phyloP scores from a whole-genome alignment of 805 yeast genomes.

The Candida adriatica region DNA sequence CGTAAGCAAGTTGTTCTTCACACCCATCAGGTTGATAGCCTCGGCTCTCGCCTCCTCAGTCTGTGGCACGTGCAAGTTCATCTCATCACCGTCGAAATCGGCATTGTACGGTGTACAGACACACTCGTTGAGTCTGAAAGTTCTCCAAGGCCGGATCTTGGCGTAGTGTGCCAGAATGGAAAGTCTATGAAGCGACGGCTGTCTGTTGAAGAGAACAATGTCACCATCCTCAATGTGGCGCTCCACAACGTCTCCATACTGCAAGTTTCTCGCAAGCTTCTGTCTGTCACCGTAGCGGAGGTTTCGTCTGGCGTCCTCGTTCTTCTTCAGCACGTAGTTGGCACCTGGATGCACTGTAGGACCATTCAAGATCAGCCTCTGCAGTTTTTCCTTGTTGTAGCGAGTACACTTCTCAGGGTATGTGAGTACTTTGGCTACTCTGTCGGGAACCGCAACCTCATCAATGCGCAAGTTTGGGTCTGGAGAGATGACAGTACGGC shows the following conservation, averaged over 20 bases:
- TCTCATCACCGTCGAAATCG: slow-evolving; percentile 98
- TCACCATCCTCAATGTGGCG: slow-evolving; percentile 98
- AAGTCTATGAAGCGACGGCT: slow-evolving; percentile 92
- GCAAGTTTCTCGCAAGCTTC: slow-evolving; percentile 67
- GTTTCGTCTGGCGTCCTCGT: slow-evolving; percentile 83
- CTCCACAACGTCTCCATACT: slow-evolving; percentile 89
- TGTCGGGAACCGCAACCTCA: slow-evolving; percentile 97
- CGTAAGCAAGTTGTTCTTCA: slow-evolving; percentile 86
- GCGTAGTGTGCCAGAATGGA: slow-evolving; percentile 95
- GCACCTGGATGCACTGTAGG: slow-evolving; percentile 95
- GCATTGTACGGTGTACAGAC: slow-evolving; percentile 99
- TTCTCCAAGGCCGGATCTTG: slow-evolving; percentile 95
- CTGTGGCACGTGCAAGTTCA: slow-evolving; percentile 98
- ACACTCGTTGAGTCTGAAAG: slow-evolving; percentile 94
- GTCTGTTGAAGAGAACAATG: slow-evolving; percentile 91
- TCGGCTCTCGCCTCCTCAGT: slow-evolving; percentile 99
- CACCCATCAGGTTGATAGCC: slow-evolving; percentile 98
- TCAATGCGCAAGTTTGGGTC: slow-evolving; percentile 94
- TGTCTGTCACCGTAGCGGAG: slow-evolving; percentile 81
- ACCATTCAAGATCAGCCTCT: slow-evolving; percentile 69
- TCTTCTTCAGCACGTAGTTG: slow-evolving; percentile 75
- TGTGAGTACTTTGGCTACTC: slow-evolving; percentile 92
- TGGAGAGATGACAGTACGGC: slow-evolving; percentile 96
- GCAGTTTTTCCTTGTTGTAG: slow-evolving; percentile 76
- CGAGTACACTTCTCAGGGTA: slow-evolving; percentile 93